These are phyloP conservation scores for Domatiomyces catenatus DNA, from an alignment of 2,329 filamentous ascomycete species.

Conservation along the genomic window DNA sequence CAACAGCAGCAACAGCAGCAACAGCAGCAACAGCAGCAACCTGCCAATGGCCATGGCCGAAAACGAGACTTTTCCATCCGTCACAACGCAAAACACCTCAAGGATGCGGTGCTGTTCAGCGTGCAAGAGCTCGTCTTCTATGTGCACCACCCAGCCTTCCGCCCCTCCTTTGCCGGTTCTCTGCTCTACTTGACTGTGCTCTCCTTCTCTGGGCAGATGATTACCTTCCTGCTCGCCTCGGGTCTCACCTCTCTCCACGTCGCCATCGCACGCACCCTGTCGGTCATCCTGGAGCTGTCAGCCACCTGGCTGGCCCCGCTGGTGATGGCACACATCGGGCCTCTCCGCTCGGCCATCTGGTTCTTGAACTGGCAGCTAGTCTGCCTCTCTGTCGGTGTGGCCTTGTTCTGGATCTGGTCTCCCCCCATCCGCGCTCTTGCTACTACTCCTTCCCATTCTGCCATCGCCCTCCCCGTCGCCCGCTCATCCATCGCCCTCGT, in stretches of 20 bases:
- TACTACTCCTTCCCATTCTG: no score
- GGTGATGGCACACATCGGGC: conserved; percentile 37
- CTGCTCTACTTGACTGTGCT: conserved; percentile 41
- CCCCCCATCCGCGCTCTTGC: no score
- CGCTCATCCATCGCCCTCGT: conserved; percentile 17
- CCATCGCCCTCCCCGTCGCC: no score
- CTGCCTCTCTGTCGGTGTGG: conserved; percentile 34
- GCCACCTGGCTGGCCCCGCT: conserved; percentile 39
- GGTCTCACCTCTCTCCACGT: conserved; percentile 33
- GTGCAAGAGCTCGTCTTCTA: conserved; percentile 19
- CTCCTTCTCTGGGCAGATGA: conserved; percentile 39
- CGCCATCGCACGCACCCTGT: conserved; percentile 32
- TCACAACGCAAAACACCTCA: neutral
- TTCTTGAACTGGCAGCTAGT: conserved; percentile 52
- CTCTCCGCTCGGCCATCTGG: conserved; percentile 55
- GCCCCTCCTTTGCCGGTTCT: conserved; percentile 35
- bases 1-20: neutral
- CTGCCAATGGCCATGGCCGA: conserved; percentile 1
- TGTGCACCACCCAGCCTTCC: conserved; percentile 23
- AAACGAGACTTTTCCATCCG: neutral
- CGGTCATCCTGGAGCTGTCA: conserved; percentile 37
- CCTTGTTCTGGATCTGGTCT: conserved; percentile 24
- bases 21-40: conserved; percentile 11
- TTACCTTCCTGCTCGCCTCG: conserved; percentile 39
- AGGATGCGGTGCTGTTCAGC: neutral